Evolutionary conservation across 2,329 filamentous ascomycete species (phyloP), one percentile per base, ranked within the genome.

Genomic region (Emmonsiellopsis sp.): DNA sequence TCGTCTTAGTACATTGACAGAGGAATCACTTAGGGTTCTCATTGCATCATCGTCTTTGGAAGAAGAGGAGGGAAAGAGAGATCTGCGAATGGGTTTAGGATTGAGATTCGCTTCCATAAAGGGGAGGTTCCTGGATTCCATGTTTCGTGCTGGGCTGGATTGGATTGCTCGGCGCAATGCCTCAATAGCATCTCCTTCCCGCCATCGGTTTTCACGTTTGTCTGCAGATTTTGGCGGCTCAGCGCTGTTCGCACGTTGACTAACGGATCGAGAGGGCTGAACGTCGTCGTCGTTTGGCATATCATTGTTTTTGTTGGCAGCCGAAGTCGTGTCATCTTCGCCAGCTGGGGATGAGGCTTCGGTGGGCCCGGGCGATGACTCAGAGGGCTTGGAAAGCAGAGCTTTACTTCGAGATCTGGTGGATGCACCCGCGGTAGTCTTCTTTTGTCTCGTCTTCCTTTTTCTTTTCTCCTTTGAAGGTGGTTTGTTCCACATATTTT

Each of bases 401-500:
- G 62, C 61, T 55, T 44, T 44, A 26, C 35, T 50, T 26, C 45
- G 52, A 35, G 51, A 48, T 45, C 51, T 48, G 7, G 51, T 53
- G 7, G 51, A 38, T 38, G 51, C 44, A 32, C 43, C 44, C 10
- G 45, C 35, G 16, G 66, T 67, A n/a, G 66, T 65, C 47, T 67
- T 70, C 26, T 64, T 64, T 45, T 63, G 65, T 53, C 68, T 68
- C 6, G 65, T 61, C 9, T 65, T 62, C 15, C 72, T 67, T 60
- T 74, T 74, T 53, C 65, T 66, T 56, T 70, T 73, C 42, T 67
- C 62, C 52, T 66, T 68, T n/a, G 63, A 62, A 5, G 76, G 73
- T 54, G 79, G 79, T 58, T 82, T 87, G 59, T 86, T 85, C 92
- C 92, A 98, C 59, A 85, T 84, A 56, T 92, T 83, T 52, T 83